These are phyloP conservation scores for Papiliotrema terrestris DNA, from an alignment of 1,284 basidiomycete genomes.

Conservation along the genomic window DNA sequence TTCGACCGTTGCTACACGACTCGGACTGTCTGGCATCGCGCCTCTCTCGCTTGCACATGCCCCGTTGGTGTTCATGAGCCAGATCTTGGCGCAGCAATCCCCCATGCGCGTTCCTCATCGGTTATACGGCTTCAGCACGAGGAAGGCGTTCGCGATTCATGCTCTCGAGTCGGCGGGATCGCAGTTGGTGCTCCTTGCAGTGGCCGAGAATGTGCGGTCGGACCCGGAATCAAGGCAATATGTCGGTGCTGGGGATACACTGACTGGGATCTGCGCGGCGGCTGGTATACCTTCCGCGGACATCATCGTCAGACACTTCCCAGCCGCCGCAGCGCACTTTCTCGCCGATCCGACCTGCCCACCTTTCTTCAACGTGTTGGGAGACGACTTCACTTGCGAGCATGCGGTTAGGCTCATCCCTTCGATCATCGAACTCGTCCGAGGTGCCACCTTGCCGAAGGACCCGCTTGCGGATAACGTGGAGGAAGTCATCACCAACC, in stretches of 20 bases:
- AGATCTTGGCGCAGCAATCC: conserved; percentile 49
- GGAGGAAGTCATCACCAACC: background rate
- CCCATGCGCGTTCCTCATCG: conserved; percentile 64
- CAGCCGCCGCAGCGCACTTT: conserved; percentile 22
- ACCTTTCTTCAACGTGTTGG: background rate
- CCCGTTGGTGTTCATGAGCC: conserved; percentile 57
- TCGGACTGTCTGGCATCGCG: conserved; percentile 66
- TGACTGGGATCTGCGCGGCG: conserved; percentile 27
- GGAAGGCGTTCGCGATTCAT: conserved; percentile 22
- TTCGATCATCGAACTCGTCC: background rate
- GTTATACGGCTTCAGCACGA: conserved; percentile 49
- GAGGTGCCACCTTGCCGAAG: background rate
- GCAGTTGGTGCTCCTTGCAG: conserved; percentile 11
- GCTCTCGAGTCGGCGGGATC: conserved; percentile 21
- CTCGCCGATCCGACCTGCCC: conserved; percentile 5
- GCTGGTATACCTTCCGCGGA: conserved; percentile 8
- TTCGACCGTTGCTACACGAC: conserved; percentile 58
- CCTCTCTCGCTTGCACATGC: conserved; percentile 75
- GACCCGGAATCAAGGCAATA: background rate
- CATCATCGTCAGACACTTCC: conserved; percentile 15
- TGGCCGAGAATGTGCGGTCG: background rate
- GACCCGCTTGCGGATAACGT: background rate
- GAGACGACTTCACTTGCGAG: background rate
- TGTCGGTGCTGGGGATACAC: conserved; percentile 10
- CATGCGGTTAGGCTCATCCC: background rate